Conservation (phyloP, 192 early-diverging fungal species). For the Funneliformis mosseae region DNA sequence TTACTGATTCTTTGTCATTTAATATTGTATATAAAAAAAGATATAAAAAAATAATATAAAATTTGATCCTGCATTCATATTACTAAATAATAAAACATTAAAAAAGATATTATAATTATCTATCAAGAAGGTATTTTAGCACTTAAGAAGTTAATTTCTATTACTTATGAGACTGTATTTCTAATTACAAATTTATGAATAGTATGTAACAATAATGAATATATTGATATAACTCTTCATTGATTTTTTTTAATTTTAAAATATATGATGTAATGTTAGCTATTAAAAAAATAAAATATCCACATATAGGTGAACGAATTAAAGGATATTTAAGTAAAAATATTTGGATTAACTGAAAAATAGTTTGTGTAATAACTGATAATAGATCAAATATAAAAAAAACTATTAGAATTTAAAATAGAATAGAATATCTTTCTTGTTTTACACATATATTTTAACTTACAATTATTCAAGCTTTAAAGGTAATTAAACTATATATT, state of each 20-base stretch:
- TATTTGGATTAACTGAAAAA: slow-evolving; percentile 2
- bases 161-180: slow-evolving; percentile 12
- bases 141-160: slow-evolving; percentile 2
- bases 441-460: slow-evolving; percentile 22
- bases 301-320: slow-evolving; percentile 7
- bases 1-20: slow-evolving; percentile 7
- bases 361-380: slow-evolving; percentile 10
- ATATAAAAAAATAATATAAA: slow-evolving; percentile 7
- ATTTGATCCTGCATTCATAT: background rate
- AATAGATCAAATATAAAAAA: slow-evolving; percentile 20
- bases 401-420: background rate
- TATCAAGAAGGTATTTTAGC: background rate
- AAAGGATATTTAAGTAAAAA: background rate
- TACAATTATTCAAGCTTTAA: slow-evolving; percentile 3
- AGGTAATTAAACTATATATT: slow-evolving; percentile 13
- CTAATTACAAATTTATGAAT: slow-evolving; percentile 21
- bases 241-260: slow-evolving; percentile 13
- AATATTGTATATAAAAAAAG: background rate
- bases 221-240: slow-evolving; percentile 19
- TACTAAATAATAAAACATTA: slow-evolving; percentile 6
- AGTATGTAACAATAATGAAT: background rate
- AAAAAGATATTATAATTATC: background rate
- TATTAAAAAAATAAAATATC: slow-evolving; percentile 18
- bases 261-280: background rate
- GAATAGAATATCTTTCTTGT: background rate